Evolutionary conservation across 768 basidiomycete genomes (phyloP), one percentile per base, ranked within the genome.

Genomic region (Pleurotus ostreatus): DNA sequence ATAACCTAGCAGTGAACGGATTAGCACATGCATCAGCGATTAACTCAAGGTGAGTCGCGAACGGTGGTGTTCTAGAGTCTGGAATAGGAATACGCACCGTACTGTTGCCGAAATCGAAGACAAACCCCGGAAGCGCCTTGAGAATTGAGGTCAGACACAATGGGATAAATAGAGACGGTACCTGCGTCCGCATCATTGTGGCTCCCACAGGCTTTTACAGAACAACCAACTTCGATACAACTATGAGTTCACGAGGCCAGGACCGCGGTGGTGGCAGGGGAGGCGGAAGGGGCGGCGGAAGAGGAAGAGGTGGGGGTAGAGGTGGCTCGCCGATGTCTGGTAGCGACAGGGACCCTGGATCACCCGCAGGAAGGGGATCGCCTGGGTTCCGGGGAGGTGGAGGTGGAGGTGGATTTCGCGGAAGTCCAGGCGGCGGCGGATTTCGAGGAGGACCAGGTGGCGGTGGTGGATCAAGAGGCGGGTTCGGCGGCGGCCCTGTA

Each of bases 381-480:
- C 65, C 68, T 37, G 60, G 63, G 44, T 56, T 61, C 25, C 59
- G 62, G 16, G 51, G 61, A 44, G 62, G 65, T 43, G 65, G 68
- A 22, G 61, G 66, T 25, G 59, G 69, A 22, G 62, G 71, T 16
- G 30, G 37, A n/a, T 51, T 55, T n/a, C 41, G 48, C 37, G 57
- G 68, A 34, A 65, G 71, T 55, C 63, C 63, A 22, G 55, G 64
- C 16, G 68, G 63, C 18, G 57, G 64, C 40, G 65, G 68, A 20
- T 65, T 66, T 13, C 45, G 55, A 18, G 66, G 61, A 6, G 57
- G 57, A 16, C 57, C 57, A 6, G 47, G 59, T 13, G 58, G 64
- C 8, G 47, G 61, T 7, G 23, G 30, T 9, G 30, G 30, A 34
- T 34, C 30, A 11, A 34, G 30, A 34, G 58, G 54, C 5, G 38